Percentiles rank a stretch among this genome's conserved stretches.
These are phyloP conservation scores for Phaeophleospora eucalypticola DNA, from an alignment of 2,329 filamentous ascomycete species.

Conservation along the genomic window DNA sequence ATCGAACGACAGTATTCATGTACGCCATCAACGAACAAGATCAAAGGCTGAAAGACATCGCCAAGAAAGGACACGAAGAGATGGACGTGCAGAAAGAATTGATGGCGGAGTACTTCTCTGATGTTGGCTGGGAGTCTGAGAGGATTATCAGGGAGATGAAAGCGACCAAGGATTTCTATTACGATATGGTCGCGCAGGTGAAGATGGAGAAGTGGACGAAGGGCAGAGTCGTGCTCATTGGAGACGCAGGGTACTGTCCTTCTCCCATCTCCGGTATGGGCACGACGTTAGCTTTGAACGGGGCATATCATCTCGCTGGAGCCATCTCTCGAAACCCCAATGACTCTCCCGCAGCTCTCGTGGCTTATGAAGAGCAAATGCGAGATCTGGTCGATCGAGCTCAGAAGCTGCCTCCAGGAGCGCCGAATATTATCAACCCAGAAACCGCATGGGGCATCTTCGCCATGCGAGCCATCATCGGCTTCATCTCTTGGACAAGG, in stretches of 20 bases:
- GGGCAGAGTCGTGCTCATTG: constrained; percentile 29
- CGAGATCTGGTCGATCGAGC: constrained; percentile 23
- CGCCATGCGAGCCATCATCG: constrained; percentile 12
- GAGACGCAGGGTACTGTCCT: constrained; percentile 31
- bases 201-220: constrained; percentile 28
- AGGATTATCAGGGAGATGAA: constrained; percentile 28
- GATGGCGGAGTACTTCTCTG: constrained; percentile 25
- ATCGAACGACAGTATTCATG: constrained; percentile 26
- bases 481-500: constrained; percentile 13
- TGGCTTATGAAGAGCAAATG: constrained; percentile 24
- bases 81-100: constrained; percentile 26
- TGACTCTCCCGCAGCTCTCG: constrained; percentile 22
- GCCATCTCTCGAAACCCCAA: constrained; percentile 18
- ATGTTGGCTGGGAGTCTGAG: constrained; percentile 28
- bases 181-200: constrained; percentile 30
- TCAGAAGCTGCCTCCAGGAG: constrained; percentile 26
- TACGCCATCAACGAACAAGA: constrained; percentile 22
- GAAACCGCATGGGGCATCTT: constrained; percentile 24
- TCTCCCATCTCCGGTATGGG: constrained; percentile 35
- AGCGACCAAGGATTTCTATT: constrained; percentile 31
- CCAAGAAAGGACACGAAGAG: constrained; percentile 13
- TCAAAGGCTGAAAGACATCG: constrained; percentile 16
- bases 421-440: constrained; percentile 22
- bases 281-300: constrained; percentile 32
- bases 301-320: constrained; percentile 34